Percentiles rank a stretch among this genome's conserved stretches.
Evolutionary conservation across 2,329 filamentous ascomycete genomes (phyloP).

Genomic region (Ophiostoma sp.): DNA sequence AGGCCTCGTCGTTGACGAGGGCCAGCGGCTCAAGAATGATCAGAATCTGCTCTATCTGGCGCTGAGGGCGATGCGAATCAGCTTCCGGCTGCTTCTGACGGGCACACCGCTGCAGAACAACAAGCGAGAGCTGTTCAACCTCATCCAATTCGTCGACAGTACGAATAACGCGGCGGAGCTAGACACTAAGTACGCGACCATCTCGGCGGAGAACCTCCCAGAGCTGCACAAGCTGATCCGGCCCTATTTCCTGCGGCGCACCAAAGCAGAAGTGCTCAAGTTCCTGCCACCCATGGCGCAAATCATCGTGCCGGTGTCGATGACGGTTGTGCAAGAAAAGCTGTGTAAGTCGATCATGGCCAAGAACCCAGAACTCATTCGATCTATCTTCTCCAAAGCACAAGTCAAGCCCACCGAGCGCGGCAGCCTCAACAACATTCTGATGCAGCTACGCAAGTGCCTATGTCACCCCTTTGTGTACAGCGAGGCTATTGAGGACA

Average conservation of each 20-base stretch:
- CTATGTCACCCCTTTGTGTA: slow-evolving; percentile 96
- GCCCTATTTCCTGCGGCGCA: slow-evolving; percentile 64
- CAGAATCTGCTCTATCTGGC: slow-evolving; percentile 73
- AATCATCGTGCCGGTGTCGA: slow-evolving; percentile 91
- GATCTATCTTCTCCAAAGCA: slow-evolving; percentile 70
- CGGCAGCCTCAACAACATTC: slow-evolving; percentile 82
- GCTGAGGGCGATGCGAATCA: slow-evolving; percentile 66
- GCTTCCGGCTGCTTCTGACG: slow-evolving; percentile 81
- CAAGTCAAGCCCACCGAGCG: slow-evolving; percentile 65
- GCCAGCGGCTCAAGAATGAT: slow-evolving; percentile 92
- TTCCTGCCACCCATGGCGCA: slow-evolving; percentile 91
- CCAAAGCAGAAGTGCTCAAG: slow-evolving; percentile 83
- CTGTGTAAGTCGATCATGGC: slow-evolving; percentile 89
- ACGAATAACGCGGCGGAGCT: slow-evolving; percentile 62
- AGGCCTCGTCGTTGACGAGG: slow-evolving; percentile 88
- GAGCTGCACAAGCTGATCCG: slow-evolving; percentile 79
- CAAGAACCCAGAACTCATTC: slow-evolving; percentile 84
- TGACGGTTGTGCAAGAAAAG: slow-evolving; percentile 89
- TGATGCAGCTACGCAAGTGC: slow-evolving; percentile 92
- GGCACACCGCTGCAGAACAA: slow-evolving; percentile 95
- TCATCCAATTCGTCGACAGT: slow-evolving; percentile 88
- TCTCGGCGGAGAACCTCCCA: slow-evolving; percentile 75
- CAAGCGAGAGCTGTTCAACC: slow-evolving; percentile 86
- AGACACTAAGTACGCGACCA: slow-evolving; percentile 68
- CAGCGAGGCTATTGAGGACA: slow-evolving; percentile 83